A percentile compares a stretch with the other conserved stretches of the same genome.
phyloP scores from a whole-genome alignment of 106 monocot species.

The Cymbidium sinense region DNA sequence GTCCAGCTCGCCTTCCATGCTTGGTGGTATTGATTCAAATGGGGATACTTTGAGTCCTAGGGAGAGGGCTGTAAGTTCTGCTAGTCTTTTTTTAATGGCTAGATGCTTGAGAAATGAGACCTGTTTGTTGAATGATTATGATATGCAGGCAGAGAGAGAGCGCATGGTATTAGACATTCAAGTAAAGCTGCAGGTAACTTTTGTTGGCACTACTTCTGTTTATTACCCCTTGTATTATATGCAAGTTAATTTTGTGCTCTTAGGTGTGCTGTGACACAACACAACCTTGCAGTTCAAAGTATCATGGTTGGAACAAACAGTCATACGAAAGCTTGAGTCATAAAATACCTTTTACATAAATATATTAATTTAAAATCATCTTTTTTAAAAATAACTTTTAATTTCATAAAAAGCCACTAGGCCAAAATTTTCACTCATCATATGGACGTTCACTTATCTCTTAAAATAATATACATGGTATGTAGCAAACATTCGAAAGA shows the following conservation, averaged over 20 bases:
- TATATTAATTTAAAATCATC: too few species aligned
- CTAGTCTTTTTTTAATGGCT: neutral
- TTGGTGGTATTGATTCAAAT: slow-evolving; percentile 34
- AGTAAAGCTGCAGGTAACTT: slow-evolving; percentile 94
- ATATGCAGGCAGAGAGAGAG: slow-evolving; percentile 88
- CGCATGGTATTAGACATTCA: slow-evolving; percentile 98
- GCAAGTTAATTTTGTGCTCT: neutral
- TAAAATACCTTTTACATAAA: too few species aligned
- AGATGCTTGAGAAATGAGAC: neutral
- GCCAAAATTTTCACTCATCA: too few species aligned
- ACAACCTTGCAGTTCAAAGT: too few species aligned
- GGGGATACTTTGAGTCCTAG: slow-evolving; percentile 71
- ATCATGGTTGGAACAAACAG: too few species aligned
- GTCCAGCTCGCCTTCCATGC: slow-evolving; percentile 48
- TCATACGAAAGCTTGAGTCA: too few species aligned
- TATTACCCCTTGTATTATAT: neutral
- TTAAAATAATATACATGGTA: too few species aligned
- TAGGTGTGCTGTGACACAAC: neutral
- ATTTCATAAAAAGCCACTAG: too few species aligned
- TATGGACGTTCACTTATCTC: too few species aligned
- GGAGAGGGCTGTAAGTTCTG: slow-evolving; percentile 77
- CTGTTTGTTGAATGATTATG: neutral
- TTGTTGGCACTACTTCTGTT: neutral
- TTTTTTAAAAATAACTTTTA: too few species aligned
- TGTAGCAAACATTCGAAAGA: too few species aligned